Evolutionary conservation across 2,329 filamentous ascomycete species (phyloP).

Genomic region (Xylaria polymorpha): DNA sequence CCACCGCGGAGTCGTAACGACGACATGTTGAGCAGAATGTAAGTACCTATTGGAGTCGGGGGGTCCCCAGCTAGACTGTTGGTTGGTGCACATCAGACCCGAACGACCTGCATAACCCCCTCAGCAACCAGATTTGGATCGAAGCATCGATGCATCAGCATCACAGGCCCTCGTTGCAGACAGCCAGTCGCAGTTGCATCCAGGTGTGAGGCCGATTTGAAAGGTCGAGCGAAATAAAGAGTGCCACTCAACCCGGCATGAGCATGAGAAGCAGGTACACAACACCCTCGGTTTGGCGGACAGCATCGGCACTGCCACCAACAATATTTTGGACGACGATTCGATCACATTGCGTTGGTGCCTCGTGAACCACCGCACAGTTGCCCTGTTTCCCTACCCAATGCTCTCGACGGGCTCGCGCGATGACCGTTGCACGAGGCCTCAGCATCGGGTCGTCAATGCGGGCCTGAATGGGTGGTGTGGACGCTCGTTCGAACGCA

Average conservation of each 20-base stretch:
- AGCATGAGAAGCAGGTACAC: slow-evolving; percentile 49
- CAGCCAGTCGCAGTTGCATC: slow-evolving; percentile 46
- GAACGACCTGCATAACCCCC: slow-evolving; percentile 40
- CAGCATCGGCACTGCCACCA: slow-evolving; percentile 32
- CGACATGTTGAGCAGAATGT: slow-evolving; percentile 31
- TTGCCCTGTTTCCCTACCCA: slow-evolving; percentile 33
- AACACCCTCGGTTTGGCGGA: slow-evolving; percentile 30
- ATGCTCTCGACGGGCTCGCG: slow-evolving; percentile 40
- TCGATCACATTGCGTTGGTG: slow-evolving; percentile 32
- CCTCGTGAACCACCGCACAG: slow-evolving; percentile 22
- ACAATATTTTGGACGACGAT: slow-evolving; percentile 39
- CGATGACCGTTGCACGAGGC: slow-evolving; percentile 47
- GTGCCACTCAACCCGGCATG: slow-evolving; percentile 41
- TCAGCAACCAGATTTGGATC: slow-evolving; percentile 40
- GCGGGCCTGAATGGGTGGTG: slow-evolving; percentile 40
- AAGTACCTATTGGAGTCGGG: slow-evolving; percentile 38
- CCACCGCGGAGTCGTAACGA: slow-evolving; percentile 35
- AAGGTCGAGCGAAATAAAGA: slow-evolving; percentile 36
- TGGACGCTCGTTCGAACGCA: slow-evolving; percentile 37
- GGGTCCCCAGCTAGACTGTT: slow-evolving; percentile 38
- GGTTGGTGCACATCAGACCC: slow-evolving; percentile 46
- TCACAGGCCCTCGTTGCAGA: slow-evolving; percentile 38
- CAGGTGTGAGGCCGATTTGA: slow-evolving; percentile 38
- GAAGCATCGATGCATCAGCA: slow-evolving; percentile 41
- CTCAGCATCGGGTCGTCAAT: slow-evolving; percentile 45